Conservation (phyloP, 495 filamentous ascomycete genomes). For the Hyaloscypha finlandica region DNA sequence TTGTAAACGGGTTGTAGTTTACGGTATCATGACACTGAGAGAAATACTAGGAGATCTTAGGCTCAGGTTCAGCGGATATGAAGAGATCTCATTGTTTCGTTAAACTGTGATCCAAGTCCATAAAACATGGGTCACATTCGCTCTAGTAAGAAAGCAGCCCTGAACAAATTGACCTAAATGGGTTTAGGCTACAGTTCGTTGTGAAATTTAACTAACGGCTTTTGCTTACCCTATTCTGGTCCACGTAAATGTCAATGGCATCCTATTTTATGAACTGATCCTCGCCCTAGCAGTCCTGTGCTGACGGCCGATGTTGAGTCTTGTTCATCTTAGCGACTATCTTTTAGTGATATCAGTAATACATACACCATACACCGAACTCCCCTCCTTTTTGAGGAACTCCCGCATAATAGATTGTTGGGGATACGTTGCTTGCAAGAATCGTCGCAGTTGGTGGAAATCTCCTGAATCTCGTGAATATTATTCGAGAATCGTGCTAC, state of each 20-base stretch:
- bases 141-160: conserved; percentile 55
- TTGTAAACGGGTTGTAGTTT: conserved; percentile 53
- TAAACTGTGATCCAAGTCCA: conserved; percentile 52
- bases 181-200: not conserved
- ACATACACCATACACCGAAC: conserved; percentile 49
- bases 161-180: conserved; percentile 49
- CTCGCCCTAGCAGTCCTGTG: conserved; percentile 50
- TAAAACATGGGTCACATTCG: conserved; percentile 51
- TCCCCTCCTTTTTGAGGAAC: conserved; percentile 55
- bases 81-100: conserved; percentile 40
- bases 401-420: conserved; percentile 55
- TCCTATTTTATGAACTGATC: conserved; percentile 52
- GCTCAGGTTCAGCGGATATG: not conserved
- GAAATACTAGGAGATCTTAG: conserved; percentile 43
- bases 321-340: not conserved
- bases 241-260: conserved; percentile 48
- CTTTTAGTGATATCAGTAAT: not conserved
- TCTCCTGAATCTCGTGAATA: conserved; percentile 12
- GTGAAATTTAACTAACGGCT: not conserved
- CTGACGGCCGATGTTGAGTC: conserved; percentile 32
- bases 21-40: conserved; percentile 48
- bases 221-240: conserved; percentile 43
- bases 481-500: too few species aligned
- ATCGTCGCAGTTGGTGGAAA: conserved; percentile 25
- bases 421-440: conserved; percentile 40